A percentile compares a stretch with the other conserved stretches of the same genome.
Evolutionary conservation across 352 stramenopile species (phyloP).

Genomic region (Phytopythium sindhum): DNA sequence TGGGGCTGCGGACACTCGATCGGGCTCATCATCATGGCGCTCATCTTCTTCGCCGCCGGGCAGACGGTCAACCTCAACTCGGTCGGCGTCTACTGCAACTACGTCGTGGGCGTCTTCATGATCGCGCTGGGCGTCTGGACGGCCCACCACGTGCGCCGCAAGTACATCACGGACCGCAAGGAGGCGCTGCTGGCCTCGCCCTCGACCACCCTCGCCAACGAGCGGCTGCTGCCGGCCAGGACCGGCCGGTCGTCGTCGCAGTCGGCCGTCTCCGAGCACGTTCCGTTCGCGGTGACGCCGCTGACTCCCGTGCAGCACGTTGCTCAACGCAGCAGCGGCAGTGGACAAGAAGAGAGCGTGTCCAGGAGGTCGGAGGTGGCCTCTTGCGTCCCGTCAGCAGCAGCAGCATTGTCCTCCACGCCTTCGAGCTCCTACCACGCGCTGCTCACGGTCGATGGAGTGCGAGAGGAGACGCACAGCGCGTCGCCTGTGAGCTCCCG

Average conservation of each 20-base stretch:
- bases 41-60: constrained; percentile 71
- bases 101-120: constrained; percentile 80
- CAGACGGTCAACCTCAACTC: constrained; percentile 46
- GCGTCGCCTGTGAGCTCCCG: constrained; percentile 3
- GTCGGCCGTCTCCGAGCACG: neutral
- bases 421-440: neutral
- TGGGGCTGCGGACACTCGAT: constrained; percentile 91
- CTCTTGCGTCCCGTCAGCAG: neutral
- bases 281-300: neutral
- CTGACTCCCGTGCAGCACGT: constrained; percentile 12
- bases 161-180: constrained; percentile 49
- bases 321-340: neutral
- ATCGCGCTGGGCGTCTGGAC: constrained; percentile 66
- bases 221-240: neutral
- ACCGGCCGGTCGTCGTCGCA: neutral
- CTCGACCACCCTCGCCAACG: neutral
- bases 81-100: constrained; percentile 61
- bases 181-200: constrained; percentile 14
- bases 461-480: neutral
- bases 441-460: constrained; percentile 4
- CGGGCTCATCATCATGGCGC: constrained; percentile 84
- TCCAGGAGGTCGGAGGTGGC: neutral
- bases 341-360: neutral
- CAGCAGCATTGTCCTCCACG: neutral
- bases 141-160: constrained; percentile 39